phyloP scores from a whole-genome alignment of 495 filamentous ascomycete genomes.

The Evernia prunastri region DNA sequence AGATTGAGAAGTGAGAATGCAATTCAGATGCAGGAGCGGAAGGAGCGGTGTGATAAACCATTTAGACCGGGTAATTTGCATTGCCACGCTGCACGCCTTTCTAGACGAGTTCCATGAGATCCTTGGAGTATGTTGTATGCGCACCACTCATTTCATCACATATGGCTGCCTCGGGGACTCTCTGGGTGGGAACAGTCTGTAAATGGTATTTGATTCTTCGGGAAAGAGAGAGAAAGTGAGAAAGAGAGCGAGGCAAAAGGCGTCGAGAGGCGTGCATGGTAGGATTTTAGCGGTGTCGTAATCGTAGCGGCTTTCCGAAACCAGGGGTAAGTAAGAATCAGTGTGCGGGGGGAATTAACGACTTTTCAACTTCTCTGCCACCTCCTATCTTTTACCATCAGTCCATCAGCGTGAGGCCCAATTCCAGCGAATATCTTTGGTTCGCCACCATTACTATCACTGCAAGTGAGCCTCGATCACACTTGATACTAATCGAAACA shows the following conservation, averaged over 20 bases:
- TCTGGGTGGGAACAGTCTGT: too few relatives aligned
- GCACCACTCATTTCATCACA: background rate
- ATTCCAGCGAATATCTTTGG: too few relatives aligned
- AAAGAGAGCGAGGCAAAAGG: background rate
- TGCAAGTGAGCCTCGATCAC: background rate
- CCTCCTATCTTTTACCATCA: background rate
- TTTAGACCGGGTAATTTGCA: background rate
- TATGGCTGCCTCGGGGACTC: background rate
- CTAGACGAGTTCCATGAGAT: background rate
- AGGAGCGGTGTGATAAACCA: background rate
- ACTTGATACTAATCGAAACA: background rate
- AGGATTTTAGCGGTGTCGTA: background rate
- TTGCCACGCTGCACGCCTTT: background rate
- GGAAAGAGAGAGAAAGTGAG: background rate
- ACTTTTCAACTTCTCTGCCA: background rate
- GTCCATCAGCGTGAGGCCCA: background rate
- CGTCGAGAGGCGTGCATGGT: background rate
- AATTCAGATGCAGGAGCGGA: too few relatives aligned
- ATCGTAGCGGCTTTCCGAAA: background rate
- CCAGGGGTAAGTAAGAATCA: too few relatives aligned
- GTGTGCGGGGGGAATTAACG: background rate
- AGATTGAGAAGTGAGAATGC: background rate
- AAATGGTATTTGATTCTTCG: background rate
- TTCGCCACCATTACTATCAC: background rate
- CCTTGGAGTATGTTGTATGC: too few relatives aligned